Evolutionary conservation across 1,284 basidiomycete genomes (phyloP).

Genomic region (Boletus albobrunnescens): DNA sequence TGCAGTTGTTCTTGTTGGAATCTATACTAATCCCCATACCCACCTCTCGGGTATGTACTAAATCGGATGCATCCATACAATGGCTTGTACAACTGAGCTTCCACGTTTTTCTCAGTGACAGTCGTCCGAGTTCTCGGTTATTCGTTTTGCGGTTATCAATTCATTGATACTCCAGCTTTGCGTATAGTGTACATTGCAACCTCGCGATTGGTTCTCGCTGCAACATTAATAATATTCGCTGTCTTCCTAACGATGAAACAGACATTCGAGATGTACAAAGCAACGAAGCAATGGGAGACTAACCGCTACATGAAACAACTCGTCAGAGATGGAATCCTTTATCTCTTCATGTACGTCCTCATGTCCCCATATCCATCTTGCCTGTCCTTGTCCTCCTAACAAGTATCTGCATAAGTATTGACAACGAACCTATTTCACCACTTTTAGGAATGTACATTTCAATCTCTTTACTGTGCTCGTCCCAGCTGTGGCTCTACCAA

Average conservation of each 20-base stretch:
- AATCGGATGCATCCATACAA: not conserved
- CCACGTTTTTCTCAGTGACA: not conserved
- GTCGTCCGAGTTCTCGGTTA: not conserved
- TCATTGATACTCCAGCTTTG: not conserved
- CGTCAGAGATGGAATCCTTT: slow-evolving; percentile 1
- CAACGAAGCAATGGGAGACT: not conserved
- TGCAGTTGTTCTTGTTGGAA: not conserved
- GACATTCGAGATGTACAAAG: not conserved
- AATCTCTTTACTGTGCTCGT: not conserved
- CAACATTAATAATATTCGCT: not conserved
- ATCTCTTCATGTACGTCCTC: slow-evolving; percentile 1
- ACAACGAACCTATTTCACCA: not conserved
- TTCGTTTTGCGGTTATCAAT: not conserved
- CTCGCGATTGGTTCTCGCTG: slow-evolving; percentile 4
- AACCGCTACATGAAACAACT: not conserved
- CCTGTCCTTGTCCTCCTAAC: not conserved
- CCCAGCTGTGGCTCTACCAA: too few species aligned
- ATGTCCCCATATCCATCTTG: not conserved
- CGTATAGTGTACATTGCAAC: not conserved
- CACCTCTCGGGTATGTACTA: not conserved
- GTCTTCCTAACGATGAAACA: not conserved
- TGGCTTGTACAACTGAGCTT: too few species aligned
- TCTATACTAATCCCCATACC: not conserved
- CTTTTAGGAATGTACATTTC: not conserved
- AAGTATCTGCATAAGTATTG: not conserved